Evolutionary conservation across 202 grass and related monocot species (phyloP).

Genomic region (Cymbopogon flexuosus): DNA sequence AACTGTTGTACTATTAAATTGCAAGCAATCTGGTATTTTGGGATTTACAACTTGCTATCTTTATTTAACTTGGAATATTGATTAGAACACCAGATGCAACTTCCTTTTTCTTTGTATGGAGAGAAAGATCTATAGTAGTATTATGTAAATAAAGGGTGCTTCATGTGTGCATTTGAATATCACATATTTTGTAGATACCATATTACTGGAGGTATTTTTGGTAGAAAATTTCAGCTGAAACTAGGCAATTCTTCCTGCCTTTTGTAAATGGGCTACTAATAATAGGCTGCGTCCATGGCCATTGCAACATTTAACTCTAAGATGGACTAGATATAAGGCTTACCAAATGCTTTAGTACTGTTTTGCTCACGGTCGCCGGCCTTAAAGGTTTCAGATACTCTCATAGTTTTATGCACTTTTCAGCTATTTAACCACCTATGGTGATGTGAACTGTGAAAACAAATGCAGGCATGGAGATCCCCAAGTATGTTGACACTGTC

Average conservation of each 20-base stretch:
- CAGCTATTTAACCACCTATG: conserved; percentile 7
- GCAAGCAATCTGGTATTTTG: not conserved
- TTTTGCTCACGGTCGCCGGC: not conserved
- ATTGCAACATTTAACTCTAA: not conserved
- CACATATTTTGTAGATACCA: not conserved
- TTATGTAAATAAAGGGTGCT: not conserved
- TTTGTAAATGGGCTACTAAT: not conserved
- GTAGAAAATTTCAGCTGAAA: not conserved
- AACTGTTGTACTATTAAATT: not conserved
- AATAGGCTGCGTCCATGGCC: not conserved
- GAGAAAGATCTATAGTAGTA: not conserved
- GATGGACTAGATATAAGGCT: not conserved
- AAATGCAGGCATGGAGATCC: conserved; percentile 67
- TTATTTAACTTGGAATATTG: not conserved
- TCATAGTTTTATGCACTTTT: not conserved
- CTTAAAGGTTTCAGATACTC: not conserved
- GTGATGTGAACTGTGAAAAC: not conserved
- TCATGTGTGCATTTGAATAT: conserved; percentile 2
- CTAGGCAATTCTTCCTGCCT: not conserved
- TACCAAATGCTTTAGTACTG: not conserved
- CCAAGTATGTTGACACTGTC: conserved; percentile 80
- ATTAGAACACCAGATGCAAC: not conserved
- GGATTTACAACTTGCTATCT: not conserved
- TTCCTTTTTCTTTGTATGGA: not conserved
- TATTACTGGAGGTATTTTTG: not conserved